These are phyloP conservation scores for Penicillium sp. DNA, from an alignment of 2,329 filamentous ascomycete genomes.

Conservation along the genomic window DNA sequence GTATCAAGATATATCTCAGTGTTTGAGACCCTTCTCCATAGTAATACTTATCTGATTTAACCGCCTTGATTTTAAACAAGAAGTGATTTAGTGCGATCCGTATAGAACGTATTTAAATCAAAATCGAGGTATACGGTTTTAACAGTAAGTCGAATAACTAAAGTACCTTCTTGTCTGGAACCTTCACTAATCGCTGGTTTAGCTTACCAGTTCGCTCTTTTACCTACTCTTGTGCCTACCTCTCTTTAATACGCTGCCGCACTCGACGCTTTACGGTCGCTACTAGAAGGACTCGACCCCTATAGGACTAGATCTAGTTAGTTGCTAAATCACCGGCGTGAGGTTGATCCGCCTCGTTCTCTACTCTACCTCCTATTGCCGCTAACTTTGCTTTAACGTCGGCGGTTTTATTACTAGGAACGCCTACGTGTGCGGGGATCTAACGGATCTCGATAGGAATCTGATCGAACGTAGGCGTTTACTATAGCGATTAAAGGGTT, in stretches of 20 bases:
- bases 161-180: constrained; percentile 1
- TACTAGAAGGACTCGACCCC: background rate
- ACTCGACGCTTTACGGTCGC: background rate
- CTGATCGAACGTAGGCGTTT: background rate
- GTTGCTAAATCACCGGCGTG: background rate
- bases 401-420: background rate
- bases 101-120: constrained; percentile 11
- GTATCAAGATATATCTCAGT: background rate
- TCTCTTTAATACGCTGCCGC: background rate
- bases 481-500: background rate
- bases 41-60: background rate
- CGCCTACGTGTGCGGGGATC: background rate
- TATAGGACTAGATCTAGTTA: background rate
- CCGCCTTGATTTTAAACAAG: constrained; percentile 12
- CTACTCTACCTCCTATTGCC: background rate
- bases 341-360: background rate
- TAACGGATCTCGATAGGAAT: background rate
- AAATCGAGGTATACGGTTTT: constrained; percentile 3
- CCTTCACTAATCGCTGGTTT: background rate
- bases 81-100: constrained; percentile 9
- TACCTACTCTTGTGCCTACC: background rate
- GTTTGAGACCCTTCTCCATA: constrained; percentile 4
- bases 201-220: background rate
- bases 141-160: background rate
- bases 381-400: background rate